Percentiles rank a stretch among this genome's conserved stretches.
Conservation (phyloP, 2,329 filamentous ascomycete species). For the Colletotrichum sp. region DNA sequence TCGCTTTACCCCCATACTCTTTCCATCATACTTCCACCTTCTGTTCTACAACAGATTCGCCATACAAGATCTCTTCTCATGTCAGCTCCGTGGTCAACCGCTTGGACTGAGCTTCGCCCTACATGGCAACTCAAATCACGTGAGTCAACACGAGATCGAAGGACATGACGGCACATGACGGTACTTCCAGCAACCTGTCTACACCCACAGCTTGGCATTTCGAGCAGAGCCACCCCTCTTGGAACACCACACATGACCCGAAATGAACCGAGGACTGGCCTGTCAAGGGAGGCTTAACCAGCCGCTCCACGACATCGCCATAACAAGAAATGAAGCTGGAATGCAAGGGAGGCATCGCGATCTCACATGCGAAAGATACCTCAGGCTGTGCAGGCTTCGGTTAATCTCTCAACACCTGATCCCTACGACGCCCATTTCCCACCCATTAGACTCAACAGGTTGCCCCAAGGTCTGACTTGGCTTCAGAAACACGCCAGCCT, state of each 20-base stretch:
- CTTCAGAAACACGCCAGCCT: not conserved
- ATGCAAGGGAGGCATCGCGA: not conserved
- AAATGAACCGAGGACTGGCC: not conserved
- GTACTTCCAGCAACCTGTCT: not conserved
- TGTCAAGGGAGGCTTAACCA: not conserved
- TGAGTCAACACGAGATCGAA: not conserved
- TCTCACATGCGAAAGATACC: not conserved
- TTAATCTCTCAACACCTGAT: not conserved
- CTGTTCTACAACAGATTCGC: accelerated
- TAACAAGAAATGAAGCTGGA: not conserved
- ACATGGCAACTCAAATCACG: not conserved
- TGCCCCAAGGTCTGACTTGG: not conserved
- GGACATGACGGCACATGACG: not conserved
- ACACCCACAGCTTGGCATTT: not conserved
- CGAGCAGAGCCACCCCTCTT: not conserved
- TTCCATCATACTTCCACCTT: not conserved
- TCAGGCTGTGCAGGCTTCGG: not conserved
- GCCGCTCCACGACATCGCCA: not conserved
- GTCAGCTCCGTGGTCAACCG: too few relatives aligned
- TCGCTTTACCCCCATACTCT: not conserved
- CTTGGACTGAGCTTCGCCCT: not conserved
- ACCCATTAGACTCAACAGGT: not conserved
- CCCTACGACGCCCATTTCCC: not conserved
- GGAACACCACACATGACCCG: not conserved
- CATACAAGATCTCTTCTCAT: not conserved